These are phyloP conservation scores for Ophiostoma triangulosporum DNA, from an alignment of 2,329 filamentous ascomycete genomes.

Conservation along the genomic window DNA sequence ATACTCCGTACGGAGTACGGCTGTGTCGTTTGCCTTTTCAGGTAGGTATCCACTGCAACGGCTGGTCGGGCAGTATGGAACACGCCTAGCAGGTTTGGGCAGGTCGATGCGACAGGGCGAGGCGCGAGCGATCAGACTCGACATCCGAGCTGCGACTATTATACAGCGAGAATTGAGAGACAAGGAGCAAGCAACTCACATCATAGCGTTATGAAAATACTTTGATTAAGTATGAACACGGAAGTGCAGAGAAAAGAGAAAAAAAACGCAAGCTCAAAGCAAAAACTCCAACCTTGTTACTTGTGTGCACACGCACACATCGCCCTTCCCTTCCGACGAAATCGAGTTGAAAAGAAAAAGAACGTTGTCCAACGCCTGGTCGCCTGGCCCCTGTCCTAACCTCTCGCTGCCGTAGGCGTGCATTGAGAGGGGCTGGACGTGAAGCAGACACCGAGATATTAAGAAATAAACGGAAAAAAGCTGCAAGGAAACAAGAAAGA, in stretches of 20 bases:
- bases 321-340: neutral
- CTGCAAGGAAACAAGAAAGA: neutral
- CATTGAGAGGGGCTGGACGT: neutral
- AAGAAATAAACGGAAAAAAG: neutral
- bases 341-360: neutral
- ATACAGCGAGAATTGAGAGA: neutral
- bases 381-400: neutral
- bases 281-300: neutral
- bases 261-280: neutral
- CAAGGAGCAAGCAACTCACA: neutral
- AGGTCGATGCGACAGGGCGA: slow-evolving; percentile 2
- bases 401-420: neutral
- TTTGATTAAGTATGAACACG: neutral
- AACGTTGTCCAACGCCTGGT: neutral
- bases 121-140: neutral
- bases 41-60: neutral
- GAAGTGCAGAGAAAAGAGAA: neutral
- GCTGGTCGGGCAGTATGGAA: neutral
- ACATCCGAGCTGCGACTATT: neutral
- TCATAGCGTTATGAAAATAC: neutral
- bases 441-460: neutral
- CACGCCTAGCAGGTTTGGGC: neutral
- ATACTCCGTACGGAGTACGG: too few relatives aligned
- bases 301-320: neutral
- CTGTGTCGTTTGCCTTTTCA: neutral